Evolutionary conservation across 1,284 basidiomycete species (phyloP).

Genomic region (Coniferiporia weirii): DNA sequence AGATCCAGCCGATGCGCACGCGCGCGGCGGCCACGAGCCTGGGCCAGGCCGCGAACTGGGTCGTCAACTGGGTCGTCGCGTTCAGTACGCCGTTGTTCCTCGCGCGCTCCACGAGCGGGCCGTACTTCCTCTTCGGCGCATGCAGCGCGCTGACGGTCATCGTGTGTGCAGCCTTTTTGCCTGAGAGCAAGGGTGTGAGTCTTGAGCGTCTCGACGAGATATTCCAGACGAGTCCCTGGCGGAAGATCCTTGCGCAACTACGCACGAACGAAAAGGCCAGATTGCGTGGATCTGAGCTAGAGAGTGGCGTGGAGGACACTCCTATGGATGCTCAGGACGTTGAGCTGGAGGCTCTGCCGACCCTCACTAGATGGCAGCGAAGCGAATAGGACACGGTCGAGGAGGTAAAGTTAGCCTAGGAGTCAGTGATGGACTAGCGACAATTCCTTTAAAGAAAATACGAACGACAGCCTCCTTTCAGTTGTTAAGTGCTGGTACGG

Average conservation of each 20-base stretch:
- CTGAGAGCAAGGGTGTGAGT: constrained; percentile 42
- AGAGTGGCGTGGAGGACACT: background rate
- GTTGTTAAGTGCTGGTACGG: too few relatives aligned
- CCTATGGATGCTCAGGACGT: background rate
- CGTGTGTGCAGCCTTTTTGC: constrained; percentile 37
- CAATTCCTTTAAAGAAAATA: too few relatives aligned
- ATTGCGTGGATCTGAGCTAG: background rate
- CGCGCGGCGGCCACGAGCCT: constrained; percentile 34
- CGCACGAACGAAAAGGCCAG: constrained; percentile 18
- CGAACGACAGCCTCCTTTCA: too few relatives aligned
- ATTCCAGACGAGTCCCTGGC: constrained; percentile 31
- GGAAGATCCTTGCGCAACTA: constrained; percentile 18
- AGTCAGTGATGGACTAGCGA: too few relatives aligned
- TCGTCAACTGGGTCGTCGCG: constrained; percentile 43
- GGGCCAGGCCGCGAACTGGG: constrained; percentile 37
- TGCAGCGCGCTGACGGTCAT: constrained; percentile 34
- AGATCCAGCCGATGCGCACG: constrained; percentile 39
- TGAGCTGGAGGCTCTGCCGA: background rate
- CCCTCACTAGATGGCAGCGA: background rate
- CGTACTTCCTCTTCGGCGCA: constrained; percentile 45
- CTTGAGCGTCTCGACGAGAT: constrained; percentile 38
- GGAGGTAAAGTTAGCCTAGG: background rate
- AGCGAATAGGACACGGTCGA: background rate
- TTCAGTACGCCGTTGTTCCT: constrained; percentile 45
- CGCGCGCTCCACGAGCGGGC: constrained; percentile 36